Evolutionary conservation across 2,329 filamentous ascomycete genomes (phyloP).

Genomic region (Phaeosphaeriaceae sp.): DNA sequence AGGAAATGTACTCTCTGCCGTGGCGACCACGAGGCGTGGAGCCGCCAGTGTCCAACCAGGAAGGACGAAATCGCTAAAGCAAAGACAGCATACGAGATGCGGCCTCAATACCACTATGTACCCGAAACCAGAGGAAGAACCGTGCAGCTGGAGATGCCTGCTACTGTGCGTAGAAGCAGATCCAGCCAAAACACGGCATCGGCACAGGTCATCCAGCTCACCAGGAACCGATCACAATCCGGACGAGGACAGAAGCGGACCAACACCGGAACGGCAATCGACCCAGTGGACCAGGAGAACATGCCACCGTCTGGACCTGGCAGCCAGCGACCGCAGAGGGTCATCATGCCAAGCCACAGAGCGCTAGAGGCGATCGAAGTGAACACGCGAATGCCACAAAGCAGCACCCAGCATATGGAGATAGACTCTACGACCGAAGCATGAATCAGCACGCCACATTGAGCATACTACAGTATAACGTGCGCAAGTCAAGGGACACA

Average conservation of each 20-base stretch:
- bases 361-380: constrained; percentile 9
- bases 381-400: constrained; percentile 5
- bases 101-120: constrained; percentile 9
- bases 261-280: constrained; percentile 7
- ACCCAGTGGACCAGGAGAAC: constrained; percentile 4
- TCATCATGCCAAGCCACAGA: constrained; percentile 10
- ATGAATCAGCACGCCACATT: constrained; percentile 17
- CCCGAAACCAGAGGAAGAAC: constrained; percentile 1
- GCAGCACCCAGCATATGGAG: constrained; percentile 13
- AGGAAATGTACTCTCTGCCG: too few species aligned
- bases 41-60: constrained; percentile 19
- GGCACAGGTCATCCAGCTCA: not conserved
- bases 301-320: not conserved
- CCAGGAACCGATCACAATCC: constrained; percentile 4
- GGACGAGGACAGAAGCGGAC: constrained; percentile 12
- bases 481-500: constrained; percentile 23
- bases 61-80: constrained; percentile 18
- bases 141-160: constrained; percentile 1
- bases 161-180: not conserved
- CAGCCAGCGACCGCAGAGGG: constrained; percentile 9
- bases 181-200: not conserved
- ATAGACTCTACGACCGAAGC: constrained; percentile 13
- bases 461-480: constrained; percentile 31
- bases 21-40: too few species aligned
- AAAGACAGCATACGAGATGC: constrained; percentile 17